Base-by-base conservation (phyloP, 2,329 filamentous ascomycete genomes). In the Knoxdaviesia proteae region DNA sequence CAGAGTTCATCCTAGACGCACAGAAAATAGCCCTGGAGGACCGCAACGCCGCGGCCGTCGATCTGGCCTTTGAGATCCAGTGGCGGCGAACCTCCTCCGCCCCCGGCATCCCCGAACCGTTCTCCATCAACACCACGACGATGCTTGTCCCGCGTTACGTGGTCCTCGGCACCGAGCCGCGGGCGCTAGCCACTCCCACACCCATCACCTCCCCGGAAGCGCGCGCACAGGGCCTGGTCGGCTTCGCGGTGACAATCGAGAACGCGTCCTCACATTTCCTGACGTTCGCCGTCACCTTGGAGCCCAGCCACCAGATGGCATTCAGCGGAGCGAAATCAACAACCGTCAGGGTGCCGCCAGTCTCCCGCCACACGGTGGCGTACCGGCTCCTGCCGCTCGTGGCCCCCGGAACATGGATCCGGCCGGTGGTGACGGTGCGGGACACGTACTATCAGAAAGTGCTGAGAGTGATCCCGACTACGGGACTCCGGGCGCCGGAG, bases 381-480 rank as follows among this genome's bases (percentile, higher is more conserved):
- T 96, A 87, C 54, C 71, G 76, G 36, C 53, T 98, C 11, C 57
- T 93, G 46, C 77, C 87, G 6, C 67, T 79, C 36, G 61, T 68
- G 52, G 65, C 56, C 47, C 20, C 20, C 20, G 80, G 77, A 1
- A 56, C 65, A 32, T 93, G 81, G 74, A 71, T 88, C 45, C 68
- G 57, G 41, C 84, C 86, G 2, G 71, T 71, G 36, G 61, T 94
- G 47, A 74, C 80, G 47, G 84, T 94, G 36, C 70, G 83, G 47
- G 88, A 94, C 62, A 79, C 81, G 51, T 93, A 94, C 53, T 96
- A 94, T 59, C 86, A 93, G 56, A 94, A 94, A 66, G 77, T 81
- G 37, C 58, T 96, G 47, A 76, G 80, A 48, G 77, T 94, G 30
- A 74, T 84, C 46, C 77, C 84, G 2, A 88, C 82, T 0, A 81